phyloP scores from a whole-genome alignment of 208 protist species.

The Phytomonas francai region DNA sequence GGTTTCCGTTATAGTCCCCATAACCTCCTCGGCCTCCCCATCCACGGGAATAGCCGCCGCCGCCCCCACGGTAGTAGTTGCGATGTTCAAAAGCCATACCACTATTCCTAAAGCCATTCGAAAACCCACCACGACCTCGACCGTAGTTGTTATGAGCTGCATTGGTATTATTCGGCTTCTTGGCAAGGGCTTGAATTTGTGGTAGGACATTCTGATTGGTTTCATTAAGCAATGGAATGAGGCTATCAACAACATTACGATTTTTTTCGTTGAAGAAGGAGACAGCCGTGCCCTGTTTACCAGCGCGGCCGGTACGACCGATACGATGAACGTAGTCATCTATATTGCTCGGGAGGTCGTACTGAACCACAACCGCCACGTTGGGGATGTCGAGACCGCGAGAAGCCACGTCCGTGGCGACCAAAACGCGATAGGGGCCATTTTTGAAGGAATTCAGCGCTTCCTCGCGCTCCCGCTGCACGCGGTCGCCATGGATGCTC shows the following conservation, averaged over 20 bases:
- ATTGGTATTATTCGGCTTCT: slow-evolving; percentile 57
- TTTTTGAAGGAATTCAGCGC: slow-evolving; percentile 87
- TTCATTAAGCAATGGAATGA: slow-evolving; percentile 78
- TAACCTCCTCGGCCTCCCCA: slow-evolving; percentile 16
- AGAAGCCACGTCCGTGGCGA: slow-evolving; percentile 97
- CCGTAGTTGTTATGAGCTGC: slow-evolving; percentile 29
- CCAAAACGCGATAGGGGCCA: slow-evolving; percentile 86
- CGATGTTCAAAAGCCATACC: slow-evolving; percentile 22
- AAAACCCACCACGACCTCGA: slow-evolving; percentile 40
- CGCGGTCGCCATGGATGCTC: slow-evolving; percentile 97
- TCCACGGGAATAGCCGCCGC: slow-evolving; percentile 14
- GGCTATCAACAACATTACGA: slow-evolving; percentile 84
- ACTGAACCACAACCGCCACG: slow-evolving; percentile 97
- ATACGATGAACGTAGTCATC: slow-evolving; percentile 99
- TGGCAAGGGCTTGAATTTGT: slow-evolving; percentile 66
- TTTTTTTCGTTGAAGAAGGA: slow-evolving; percentile 95
- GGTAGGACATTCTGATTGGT: slow-evolving; percentile 75
- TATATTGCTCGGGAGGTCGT: slow-evolving; percentile 97
- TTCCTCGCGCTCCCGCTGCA: slow-evolving; percentile 90
- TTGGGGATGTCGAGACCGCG: slow-evolving; percentile 97
- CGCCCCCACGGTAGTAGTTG: slow-evolving; percentile 17
- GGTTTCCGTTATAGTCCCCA: slow-evolving; percentile 19
- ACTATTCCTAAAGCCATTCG: slow-evolving; percentile 18
- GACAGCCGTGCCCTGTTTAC: slow-evolving; percentile 94
- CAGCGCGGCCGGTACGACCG: slow-evolving; percentile 98